phyloP scores from a whole-genome alignment of 495 filamentous ascomycete species.

The Clohesyomyces aquaticus region DNA sequence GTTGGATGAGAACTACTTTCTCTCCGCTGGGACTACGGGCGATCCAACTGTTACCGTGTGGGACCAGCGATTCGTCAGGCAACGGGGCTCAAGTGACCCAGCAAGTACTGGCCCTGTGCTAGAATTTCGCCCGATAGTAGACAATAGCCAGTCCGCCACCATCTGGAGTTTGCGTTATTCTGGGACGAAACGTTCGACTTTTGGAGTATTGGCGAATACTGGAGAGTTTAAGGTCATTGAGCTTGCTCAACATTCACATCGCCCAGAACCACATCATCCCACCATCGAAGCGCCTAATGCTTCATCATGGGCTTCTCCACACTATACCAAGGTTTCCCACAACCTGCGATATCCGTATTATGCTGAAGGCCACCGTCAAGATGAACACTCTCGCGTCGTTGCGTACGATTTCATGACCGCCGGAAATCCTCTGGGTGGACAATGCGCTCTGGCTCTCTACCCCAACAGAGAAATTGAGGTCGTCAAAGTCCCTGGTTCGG shows the following conservation, averaged over 20 bases:
- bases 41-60: constrained; percentile 79
- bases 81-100: constrained; percentile 48
- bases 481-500: constrained; percentile 51
- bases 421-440: constrained; percentile 62
- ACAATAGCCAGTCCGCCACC: constrained; percentile 53
- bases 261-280: constrained; percentile 11
- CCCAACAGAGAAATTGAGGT: constrained; percentile 70
- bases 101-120: constrained; percentile 59
- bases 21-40: constrained; percentile 73
- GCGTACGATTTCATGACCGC: constrained; percentile 84
- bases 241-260: constrained; percentile 41
- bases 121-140: constrained; percentile 67
- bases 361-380: constrained; percentile 49
- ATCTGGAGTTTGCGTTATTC: constrained; percentile 84
- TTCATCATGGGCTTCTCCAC: constrained; percentile 53
- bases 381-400: constrained; percentile 69
- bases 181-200: constrained; percentile 69
- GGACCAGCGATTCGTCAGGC: constrained; percentile 75
- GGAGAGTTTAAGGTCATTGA: constrained; percentile 73
- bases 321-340: constrained; percentile 56
- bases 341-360: constrained; percentile 58
- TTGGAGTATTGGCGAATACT: constrained; percentile 75
- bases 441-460: constrained; percentile 68
- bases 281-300: constrained; percentile 13
- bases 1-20: constrained; percentile 90